Percentiles rank a stretch among this genome's conserved stretches.
These are phyloP conservation scores for Podospora pseudopauciseta DNA, from an alignment of 495 filamentous ascomycete species.

Conservation along the genomic window DNA sequence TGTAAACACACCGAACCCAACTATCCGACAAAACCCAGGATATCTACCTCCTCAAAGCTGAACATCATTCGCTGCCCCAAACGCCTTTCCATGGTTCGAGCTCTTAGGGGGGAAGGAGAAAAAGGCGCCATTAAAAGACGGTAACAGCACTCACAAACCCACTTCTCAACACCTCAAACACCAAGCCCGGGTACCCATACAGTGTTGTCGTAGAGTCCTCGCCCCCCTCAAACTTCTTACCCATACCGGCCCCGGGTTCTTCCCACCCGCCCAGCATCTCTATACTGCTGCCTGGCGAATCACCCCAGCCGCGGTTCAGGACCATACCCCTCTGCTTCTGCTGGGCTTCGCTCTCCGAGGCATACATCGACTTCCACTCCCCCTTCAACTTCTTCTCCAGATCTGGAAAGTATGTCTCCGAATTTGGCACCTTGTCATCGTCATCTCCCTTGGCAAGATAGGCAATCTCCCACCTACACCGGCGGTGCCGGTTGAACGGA, in stretches of 20 bases:
- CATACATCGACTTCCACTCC: conserved; percentile 67
- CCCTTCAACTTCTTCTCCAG: conserved; percentile 62
- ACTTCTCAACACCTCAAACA: conserved; percentile 95
- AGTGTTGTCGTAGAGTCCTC: conserved; percentile 80
- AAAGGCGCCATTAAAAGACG: conserved; percentile 48
- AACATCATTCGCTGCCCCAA: not conserved
- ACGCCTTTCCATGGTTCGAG: not conserved
- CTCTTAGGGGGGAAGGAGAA: not conserved
- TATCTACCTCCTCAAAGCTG: not conserved
- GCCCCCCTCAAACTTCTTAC: conserved; percentile 35
- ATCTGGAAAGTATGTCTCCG: conserved; percentile 73
- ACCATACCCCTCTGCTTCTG: conserved; percentile 75
- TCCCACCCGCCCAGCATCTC: conserved; percentile 90
- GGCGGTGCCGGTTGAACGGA: conserved; percentile 90
- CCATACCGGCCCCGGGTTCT: conserved; percentile 52
- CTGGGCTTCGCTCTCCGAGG: conserved; percentile 57
- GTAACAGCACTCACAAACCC: conserved; percentile 84
- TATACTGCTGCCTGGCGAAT: conserved; percentile 85
- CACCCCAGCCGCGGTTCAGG: conserved; percentile 83
- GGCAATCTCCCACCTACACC: conserved; percentile 79
- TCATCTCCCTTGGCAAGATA: conserved; percentile 41
- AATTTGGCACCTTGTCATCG: conserved; percentile 47
- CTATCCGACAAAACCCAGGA: not conserved
- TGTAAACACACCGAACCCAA: not conserved
- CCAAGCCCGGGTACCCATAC: conserved; percentile 87